These are phyloP conservation scores for Aleurites moluccanus DNA, from an alignment of 441 rosid genomes.

Conservation along the genomic window DNA sequence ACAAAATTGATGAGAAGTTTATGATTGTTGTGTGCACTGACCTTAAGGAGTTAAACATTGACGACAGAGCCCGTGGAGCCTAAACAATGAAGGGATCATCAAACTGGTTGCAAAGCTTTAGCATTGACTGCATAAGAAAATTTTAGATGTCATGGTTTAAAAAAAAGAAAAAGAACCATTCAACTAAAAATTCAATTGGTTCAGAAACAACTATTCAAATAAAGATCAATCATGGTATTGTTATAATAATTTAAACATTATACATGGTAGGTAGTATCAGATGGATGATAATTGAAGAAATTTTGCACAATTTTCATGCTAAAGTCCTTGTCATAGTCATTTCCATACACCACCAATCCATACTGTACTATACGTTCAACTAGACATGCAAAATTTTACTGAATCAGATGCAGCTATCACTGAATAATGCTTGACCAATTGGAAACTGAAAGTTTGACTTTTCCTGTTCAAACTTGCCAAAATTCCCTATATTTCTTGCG, in stretches of 20 bases:
- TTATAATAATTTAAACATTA: neutral
- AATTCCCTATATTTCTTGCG: neutral
- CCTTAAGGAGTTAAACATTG: neutral
- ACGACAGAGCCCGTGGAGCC: neutral
- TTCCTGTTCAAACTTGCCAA: no score
- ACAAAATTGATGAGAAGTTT: neutral
- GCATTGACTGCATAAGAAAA: neutral
- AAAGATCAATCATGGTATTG: no score
- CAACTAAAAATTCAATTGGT: neutral
- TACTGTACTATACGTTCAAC: neutral
- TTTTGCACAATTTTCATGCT: neutral
- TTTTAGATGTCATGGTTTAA: neutral
- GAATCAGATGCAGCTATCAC: neutral
- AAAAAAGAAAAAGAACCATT: neutral
- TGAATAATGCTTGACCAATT: neutral
- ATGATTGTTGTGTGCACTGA: neutral
- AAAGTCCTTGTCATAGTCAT: neutral
- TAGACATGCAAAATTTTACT: neutral
- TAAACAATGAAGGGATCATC: neutral
- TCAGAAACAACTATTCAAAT: neutral
- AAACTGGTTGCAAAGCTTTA: neutral
- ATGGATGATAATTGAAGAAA: neutral
- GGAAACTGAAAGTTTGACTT: neutral
- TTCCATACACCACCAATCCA: neutral
- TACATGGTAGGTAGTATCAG: neutral